Conservation (phyloP, 371 early-diverging fungal species). For the Fennellomyces sp. region DNA sequence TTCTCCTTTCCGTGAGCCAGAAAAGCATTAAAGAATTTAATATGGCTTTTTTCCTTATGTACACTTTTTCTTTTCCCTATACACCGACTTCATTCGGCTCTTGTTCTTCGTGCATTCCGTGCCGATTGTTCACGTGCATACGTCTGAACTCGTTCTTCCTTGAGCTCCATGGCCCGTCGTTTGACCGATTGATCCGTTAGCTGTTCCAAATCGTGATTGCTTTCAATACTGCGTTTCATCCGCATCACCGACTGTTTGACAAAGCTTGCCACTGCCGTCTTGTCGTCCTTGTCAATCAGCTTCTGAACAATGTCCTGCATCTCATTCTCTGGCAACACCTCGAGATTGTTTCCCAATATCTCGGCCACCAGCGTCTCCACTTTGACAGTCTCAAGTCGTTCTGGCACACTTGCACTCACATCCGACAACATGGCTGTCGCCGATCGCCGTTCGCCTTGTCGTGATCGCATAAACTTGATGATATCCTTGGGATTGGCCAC, state of each 20-base stretch:
- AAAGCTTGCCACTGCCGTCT: slow-evolving; percentile 71
- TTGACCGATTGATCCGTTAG: slow-evolving; percentile 25
- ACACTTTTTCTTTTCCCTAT: not conserved
- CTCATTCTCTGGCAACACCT: slow-evolving; percentile 78
- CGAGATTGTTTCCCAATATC: slow-evolving; percentile 68
- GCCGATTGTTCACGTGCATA: slow-evolving; percentile 18
- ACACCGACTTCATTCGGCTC: not conserved
- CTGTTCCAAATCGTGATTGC: slow-evolving; percentile 9
- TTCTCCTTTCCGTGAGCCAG: too few species aligned
- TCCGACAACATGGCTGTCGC: not conserved
- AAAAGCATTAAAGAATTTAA: slow-evolving; percentile 1
- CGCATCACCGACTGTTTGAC: slow-evolving; percentile 26
- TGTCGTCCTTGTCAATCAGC: slow-evolving; percentile 92
- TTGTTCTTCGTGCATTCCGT: not conserved
- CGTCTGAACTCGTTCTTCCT: slow-evolving; percentile 11
- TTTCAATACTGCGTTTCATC: slow-evolving; percentile 11
- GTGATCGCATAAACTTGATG: slow-evolving; percentile 74
- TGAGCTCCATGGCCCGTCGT: slow-evolving; percentile 16
- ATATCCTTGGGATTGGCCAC: slow-evolving; percentile 98
- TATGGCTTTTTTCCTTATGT: not conserved
- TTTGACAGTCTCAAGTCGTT: slow-evolving; percentile 64
- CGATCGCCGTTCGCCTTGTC: not conserved
- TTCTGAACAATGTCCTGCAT: slow-evolving; percentile 77
- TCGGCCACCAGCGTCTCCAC: slow-evolving; percentile 82
- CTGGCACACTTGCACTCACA: slow-evolving; percentile 42